phyloP scores from a whole-genome alignment of 352 stramenopile genomes.

The Phytophthora hybrid region DNA sequence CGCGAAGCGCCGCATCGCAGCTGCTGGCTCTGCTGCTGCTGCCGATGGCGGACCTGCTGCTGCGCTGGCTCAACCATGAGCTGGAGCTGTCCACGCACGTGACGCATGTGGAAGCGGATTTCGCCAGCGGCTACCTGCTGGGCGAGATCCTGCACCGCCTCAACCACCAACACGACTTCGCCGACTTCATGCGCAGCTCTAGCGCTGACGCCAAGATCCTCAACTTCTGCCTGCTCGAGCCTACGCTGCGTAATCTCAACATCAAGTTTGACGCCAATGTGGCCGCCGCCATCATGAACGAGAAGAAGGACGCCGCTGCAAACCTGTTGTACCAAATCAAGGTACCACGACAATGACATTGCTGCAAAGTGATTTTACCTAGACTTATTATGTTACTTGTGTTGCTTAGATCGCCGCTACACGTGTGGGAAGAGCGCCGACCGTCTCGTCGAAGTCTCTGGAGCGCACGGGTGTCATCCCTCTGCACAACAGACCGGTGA shows the following conservation, averaged over 20 bases:
- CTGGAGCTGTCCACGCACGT: conserved; percentile 73
- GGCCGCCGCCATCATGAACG: conserved; percentile 86
- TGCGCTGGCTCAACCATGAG: conserved; percentile 88
- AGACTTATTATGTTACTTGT: conserved; percentile 3
- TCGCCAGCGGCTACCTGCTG: conserved; percentile 88
- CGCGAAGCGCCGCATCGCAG: not conserved
- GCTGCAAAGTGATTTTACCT: not conserved
- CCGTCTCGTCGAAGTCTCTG: conserved; percentile 61
- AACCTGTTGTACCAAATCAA: conserved; percentile 92
- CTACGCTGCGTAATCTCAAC: conserved; percentile 72
- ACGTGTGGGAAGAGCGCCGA: conserved; percentile 52
- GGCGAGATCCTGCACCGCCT: conserved; percentile 86
- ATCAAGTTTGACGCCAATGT: conserved; percentile 83
- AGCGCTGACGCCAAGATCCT: conserved; percentile 86
- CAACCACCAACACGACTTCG: conserved; percentile 92
- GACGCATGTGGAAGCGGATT: conserved; percentile 75
- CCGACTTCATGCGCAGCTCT: conserved; percentile 76
- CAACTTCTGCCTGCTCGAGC: conserved; percentile 91
- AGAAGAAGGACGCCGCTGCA: conserved; percentile 57
- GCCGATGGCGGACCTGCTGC: conserved; percentile 78
- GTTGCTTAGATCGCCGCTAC: conserved; percentile 49
- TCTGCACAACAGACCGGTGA: conserved; percentile 68
- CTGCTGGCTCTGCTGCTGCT: not conserved
- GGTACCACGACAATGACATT: conserved; percentile 28
- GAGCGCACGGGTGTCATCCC: conserved; percentile 57